Base-by-base conservation (phyloP, 2,329 filamentous ascomycete genomes). In the Cercospora brassicicola region DNA sequence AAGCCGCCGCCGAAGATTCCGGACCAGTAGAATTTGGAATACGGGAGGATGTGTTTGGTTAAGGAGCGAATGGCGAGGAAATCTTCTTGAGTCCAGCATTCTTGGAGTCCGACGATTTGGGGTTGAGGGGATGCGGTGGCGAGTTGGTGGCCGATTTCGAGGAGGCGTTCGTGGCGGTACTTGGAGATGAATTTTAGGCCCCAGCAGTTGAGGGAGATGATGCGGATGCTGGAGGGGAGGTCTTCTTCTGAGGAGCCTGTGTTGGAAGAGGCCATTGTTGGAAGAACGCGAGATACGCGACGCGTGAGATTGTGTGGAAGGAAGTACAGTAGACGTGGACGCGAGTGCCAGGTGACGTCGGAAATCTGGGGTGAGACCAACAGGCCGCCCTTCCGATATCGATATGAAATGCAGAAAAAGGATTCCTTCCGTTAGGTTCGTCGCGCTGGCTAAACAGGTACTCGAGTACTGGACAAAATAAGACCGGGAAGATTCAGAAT, bases 161-260 rank as follows among this genome's bases (percentile, higher is more conserved):
- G 81, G 61, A 98, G 86, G 53, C 95, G 92, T 74, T 91, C 90
- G 72, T 86, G 83, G 73, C 94, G 92, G 73, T 91, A 87, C 72
- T 90, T 89, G 62, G 94, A 90, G 76, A 98, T 85, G 82, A 89
- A 93, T 76, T 96, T 94, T 69, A 98, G 88, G 62, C 95, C 95
- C 94, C 95, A 98, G 87, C 93, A 97, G 81, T 99, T 99, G 79
- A 97, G 88, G 4, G 92, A 95, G 72, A 97, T 83, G 73, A 98
- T 85, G 76, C 91, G 90, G 77, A 98, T 85, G 33, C 82, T 82
- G 18, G 65, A 67, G 15, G 72, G 72, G 1, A 71, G 70, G 7
- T 65, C 36, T 13, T 56, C 53, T 15, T 33, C 53, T 26, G 53
- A 7, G 15, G 53, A 2, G 26, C 8, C 7, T 30, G 28, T 30